Base-by-base conservation (phyloP, 768 basidiomycete species). In the Tephrocybe sp. region DNA sequence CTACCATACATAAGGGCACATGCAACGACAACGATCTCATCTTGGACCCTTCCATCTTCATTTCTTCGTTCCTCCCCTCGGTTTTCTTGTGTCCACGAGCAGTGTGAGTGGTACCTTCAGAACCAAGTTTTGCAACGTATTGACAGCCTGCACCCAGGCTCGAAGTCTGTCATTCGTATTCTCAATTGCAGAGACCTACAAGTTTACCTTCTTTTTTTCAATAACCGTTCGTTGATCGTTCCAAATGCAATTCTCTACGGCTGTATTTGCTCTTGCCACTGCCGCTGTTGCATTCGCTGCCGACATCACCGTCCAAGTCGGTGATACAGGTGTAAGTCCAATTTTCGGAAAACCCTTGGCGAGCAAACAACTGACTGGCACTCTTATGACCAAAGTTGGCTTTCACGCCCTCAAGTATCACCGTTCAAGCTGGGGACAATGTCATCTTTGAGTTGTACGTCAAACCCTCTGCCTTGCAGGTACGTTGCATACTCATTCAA, bases 361-460 rank as follows among this genome's bases (percentile, higher is more conserved):
- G 15, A 9, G 28, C 9, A 19, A 19, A 15, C 28, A 21, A 35
- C 26, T 54, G 13, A 38, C 9, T 21, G n/a, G n/a, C n/a, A 30
- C 19, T 43, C 24, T 11, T 30, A 26, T 13, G 9, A 8, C 11
- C 16, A n/a, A 45, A 74, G 74, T 60, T 77, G 41, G 52, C 59
- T 2, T 80, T 73, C 51, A 61, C 52, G 39, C 78, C 78, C 1
- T 19, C 65, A 9, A 66, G 51, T 46, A 61, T 79, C 40, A 75
- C 68, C 11, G 78, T 73, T 40, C 57, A 53, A 13, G 48, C 60
- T 44, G 78, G 78, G 28, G 83, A 86, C 57, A 73, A 60, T 13
- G 58, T 85, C 54, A 51, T 66, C 41, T 84, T 84, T 68, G 67
- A 75, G 58, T 85, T 83, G 77, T 78, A 55, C 49, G 74, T 69